Evolutionary conservation across 805 yeast species (phyloP), one percentile per base, ranked within the genome.

Genomic region (Yarrowia hollandica): DNA sequence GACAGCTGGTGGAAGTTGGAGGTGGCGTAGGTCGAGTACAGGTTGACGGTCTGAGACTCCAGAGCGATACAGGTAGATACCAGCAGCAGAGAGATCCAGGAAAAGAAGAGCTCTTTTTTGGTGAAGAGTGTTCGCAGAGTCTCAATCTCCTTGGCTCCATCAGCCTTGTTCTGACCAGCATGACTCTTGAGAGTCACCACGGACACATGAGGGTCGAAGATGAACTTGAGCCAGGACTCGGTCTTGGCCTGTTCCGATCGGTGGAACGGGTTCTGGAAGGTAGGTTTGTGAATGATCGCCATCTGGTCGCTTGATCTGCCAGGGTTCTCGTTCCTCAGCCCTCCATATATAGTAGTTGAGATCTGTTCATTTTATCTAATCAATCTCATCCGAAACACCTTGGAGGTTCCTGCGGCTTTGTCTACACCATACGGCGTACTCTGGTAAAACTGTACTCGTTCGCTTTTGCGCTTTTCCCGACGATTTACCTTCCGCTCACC

Each of bases 1-100:
- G 79, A 72, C 60, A 75, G 77, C 30, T 69, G 69, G 42, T 68
- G 65, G 62, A 76, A 75, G 4, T 69, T 63, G 19, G 77, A 72
- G 3, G 79, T 72, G 11, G 79, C 79, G 54, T 67, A 72, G n/a
- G 78, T 77, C 3, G 66, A 59, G 42, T 35, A 61, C 8, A 23
- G 22, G 22, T 38, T 19, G 19, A 35, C 12, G 16, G 48, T 18
- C 9, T 31, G 33, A 18, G 19, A 15, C 22, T 35, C 42, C 9
- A 56, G 42, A 11, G 60, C 56, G 23, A 56, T 37, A 2, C 33
- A 37, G 4, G 46, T 33, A 8, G 61, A 54, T 1, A 60, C 34
- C 19, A 55, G 33, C 18, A 34, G 25, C 14, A 60, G 59, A 1
- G 46, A 25, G 30, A 23, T n/a, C 62, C 60, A 55, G 8, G 60